A percentile compares a stretch with the other conserved stretches of the same genome.
Evolutionary conservation across 768 basidiomycete species (phyloP).

Genomic region (Strobilomyces echinocephalus): DNA sequence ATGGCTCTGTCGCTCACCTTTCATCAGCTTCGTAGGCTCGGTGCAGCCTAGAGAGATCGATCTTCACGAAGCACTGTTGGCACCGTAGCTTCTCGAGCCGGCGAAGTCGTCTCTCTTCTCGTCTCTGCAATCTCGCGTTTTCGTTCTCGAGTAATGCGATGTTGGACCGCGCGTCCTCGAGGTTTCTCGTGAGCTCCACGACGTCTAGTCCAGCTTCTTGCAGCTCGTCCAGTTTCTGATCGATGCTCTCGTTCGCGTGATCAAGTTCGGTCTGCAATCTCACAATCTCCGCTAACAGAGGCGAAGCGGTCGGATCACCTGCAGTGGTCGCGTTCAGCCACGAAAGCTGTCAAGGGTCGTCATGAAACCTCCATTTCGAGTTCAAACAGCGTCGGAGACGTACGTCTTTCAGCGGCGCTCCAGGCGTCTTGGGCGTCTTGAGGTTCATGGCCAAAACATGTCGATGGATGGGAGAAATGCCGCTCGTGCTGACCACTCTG

Average conservation of each 20-base stretch:
- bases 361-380: constrained; percentile 6
- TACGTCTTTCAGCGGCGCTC: constrained; percentile 74
- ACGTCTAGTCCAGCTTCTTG: constrained; percentile 76
- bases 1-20: constrained; percentile 41
- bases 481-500: constrained; percentile 49
- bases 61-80: constrained; percentile 61
- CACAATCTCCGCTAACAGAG: constrained; percentile 66
- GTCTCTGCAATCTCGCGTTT: constrained; percentile 55
- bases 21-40: constrained; percentile 48
- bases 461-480: constrained; percentile 74
- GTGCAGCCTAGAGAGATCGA: constrained; percentile 46
- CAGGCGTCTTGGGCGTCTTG: constrained; percentile 70
- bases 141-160: constrained; percentile 63
- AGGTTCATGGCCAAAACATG: constrained; percentile 66
- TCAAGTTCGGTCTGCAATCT: constrained; percentile 74
- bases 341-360: constrained; percentile 46
- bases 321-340: constrained; percentile 63
- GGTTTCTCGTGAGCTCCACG: constrained; percentile 62
- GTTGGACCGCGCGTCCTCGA: constrained; percentile 64
- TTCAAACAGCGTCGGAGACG: constrained; percentile 20
- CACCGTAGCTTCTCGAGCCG: constrained; percentile 62
- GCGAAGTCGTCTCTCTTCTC: constrained; percentile 63
- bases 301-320: constrained; percentile 50
- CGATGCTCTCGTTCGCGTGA: constrained; percentile 77
- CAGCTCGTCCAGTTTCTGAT: constrained; percentile 82